Conservation (phyloP, 768 basidiomycete species). For the Rhizopogon salebrosus region DNA sequence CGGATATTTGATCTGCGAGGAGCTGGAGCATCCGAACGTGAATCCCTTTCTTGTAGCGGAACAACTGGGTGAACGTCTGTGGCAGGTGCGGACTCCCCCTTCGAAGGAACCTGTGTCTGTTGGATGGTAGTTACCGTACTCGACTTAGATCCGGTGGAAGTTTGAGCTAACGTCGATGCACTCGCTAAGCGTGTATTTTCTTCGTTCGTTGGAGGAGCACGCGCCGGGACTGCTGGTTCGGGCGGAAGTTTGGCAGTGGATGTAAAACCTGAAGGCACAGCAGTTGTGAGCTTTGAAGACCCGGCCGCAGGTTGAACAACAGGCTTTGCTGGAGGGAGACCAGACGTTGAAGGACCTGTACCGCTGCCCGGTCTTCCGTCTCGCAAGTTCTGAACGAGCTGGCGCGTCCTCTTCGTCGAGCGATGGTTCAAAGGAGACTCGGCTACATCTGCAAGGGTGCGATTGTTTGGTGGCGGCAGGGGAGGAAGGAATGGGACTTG, state of each 20-base stretch:
- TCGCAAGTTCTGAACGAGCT: neutral
- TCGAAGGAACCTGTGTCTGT: neutral
- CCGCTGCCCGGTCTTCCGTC: neutral
- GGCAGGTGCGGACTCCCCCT: neutral
- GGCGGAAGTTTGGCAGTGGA: neutral
- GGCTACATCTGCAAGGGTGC: neutral
- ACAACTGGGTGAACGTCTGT: neutral
- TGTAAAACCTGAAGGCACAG: neutral
- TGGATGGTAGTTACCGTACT: neutral
- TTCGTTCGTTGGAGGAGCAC: neutral
- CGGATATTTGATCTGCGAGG: neutral
- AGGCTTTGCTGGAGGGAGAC: neutral
- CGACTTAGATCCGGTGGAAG: neutral
- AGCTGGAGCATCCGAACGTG: neutral
- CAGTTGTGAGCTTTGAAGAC: neutral
- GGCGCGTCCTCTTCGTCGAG: neutral
- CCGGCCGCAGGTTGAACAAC: neutral
- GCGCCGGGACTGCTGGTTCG: too few species aligned
- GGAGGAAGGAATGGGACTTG: neutral
- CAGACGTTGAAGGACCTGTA: neutral
- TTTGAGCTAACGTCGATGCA: neutral
- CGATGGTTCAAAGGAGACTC: conserved; percentile 1
- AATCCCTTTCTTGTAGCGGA: neutral
- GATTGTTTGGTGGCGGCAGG: neutral
- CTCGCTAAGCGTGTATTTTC: neutral